Conservation (phyloP, 2,329 filamentous ascomycete genomes). For the Nigrospora oryzae region DNA sequence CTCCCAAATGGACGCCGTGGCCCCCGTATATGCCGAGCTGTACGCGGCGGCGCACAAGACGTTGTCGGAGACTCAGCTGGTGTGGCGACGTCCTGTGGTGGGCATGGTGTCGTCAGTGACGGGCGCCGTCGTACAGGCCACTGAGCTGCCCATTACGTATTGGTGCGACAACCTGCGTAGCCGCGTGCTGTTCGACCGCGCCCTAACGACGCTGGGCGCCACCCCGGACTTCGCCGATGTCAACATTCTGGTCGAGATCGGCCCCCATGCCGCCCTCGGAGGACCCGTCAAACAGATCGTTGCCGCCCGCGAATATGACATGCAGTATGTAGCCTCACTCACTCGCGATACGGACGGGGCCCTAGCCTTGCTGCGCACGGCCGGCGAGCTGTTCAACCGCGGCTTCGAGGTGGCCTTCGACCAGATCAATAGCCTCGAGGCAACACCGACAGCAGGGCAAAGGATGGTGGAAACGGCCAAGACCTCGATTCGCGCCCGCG, state of each 20-base stretch:
- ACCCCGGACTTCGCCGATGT: conserved; percentile 8
- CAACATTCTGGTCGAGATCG: conserved; percentile 13
- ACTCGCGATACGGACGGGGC: conserved; percentile 9
- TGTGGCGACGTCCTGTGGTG: not conserved
- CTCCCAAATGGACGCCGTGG: conserved; percentile 32
- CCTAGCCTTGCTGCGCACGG: conserved; percentile 8
- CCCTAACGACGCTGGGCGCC: conserved; percentile 15
- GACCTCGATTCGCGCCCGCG: not conserved
- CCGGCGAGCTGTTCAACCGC: conserved; percentile 13
- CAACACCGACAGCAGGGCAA: not conserved
- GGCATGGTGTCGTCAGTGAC: conserved; percentile 15
- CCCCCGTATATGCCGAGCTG: conserved; percentile 13
- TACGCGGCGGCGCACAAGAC: not conserved
- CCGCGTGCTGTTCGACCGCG: conserved; percentile 18
- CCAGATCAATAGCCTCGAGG: conserved; percentile 5
- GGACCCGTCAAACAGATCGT: conserved; percentile 25
- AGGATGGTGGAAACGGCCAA: no score
- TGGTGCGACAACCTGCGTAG: conserved; percentile 16
- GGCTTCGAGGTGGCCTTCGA: conserved; percentile 12
- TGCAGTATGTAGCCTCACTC: conserved; percentile 10
- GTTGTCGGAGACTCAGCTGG: not conserved
- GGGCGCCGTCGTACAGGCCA: conserved; percentile 1
- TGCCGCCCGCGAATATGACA: conserved; percentile 3
- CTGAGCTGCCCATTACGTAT: conserved; percentile 8
- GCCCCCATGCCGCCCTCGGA: conserved; percentile 20